Percentiles rank a stretch among this genome's conserved stretches.
Conservation (phyloP, 495 filamentous ascomycete genomes). For the Podospora appendiculata region DNA sequence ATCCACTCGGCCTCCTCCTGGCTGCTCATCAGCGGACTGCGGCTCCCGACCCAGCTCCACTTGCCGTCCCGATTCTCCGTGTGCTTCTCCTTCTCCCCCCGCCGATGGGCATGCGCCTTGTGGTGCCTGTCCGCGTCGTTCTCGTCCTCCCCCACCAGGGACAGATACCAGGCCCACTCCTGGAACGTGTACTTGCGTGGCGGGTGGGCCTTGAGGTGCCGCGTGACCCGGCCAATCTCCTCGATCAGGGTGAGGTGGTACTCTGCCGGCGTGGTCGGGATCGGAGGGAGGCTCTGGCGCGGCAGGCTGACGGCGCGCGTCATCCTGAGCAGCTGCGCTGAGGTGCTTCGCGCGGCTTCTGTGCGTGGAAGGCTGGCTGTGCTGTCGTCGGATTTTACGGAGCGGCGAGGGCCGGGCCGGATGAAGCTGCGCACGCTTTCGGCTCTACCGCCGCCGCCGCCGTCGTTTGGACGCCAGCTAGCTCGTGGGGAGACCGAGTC, state of each 20-base stretch:
- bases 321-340: constrained; percentile 5
- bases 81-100: neutral
- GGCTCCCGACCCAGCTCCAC: constrained; percentile 56
- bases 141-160: constrained; percentile 66
- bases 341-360: neutral
- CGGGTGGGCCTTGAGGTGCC: constrained; percentile 50
- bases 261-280: constrained; percentile 36
- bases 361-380: neutral
- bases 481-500: neutral
- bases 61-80: neutral
- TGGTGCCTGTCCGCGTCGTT: constrained; percentile 35
- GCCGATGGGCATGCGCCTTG: constrained; percentile 4
- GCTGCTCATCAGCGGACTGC: constrained; percentile 65
- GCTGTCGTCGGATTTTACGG: neutral
- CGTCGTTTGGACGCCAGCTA: neutral
- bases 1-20: constrained; percentile 78
- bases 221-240: constrained; percentile 60
- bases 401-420: no score
- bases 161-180: constrained; percentile 78
- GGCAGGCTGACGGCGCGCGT: constrained; percentile 21
- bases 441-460: no score
- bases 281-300: constrained; percentile 15
- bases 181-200: constrained; percentile 65
- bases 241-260: constrained; percentile 61
- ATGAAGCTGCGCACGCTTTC: neutral